Conservation (phyloP, 2,329 filamentous ascomycete genomes). For the Rutstroemia sp. region DNA sequence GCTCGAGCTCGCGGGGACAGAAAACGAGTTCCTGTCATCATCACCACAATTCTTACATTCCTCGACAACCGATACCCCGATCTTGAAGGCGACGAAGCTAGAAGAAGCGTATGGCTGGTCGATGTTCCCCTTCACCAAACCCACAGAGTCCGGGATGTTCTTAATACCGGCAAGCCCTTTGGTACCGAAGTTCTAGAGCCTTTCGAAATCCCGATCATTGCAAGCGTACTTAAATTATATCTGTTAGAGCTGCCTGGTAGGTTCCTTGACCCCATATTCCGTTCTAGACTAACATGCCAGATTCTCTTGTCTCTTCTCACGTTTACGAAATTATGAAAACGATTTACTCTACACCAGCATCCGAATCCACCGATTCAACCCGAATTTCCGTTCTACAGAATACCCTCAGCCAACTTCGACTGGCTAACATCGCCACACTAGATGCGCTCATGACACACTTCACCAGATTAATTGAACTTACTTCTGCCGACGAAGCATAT, state of each 20-base stretch:
- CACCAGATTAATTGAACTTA: constrained; percentile 90
- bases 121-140: constrained; percentile 82
- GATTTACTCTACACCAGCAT: constrained; percentile 78
- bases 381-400: constrained; percentile 90
- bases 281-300: constrained; percentile 39
- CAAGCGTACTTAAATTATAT: constrained; percentile 88
- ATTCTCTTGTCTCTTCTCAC: constrained; percentile 96
- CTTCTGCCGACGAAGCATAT: constrained; percentile 88
- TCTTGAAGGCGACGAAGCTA: constrained; percentile 89
- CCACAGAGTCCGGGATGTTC: constrained; percentile 71
- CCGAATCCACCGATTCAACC: constrained; percentile 68
- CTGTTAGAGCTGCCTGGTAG: constrained; percentile 87
- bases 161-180: constrained; percentile 84
- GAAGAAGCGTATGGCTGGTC: constrained; percentile 87
- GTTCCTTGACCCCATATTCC: constrained; percentile 30
- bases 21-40: constrained; percentile 87
- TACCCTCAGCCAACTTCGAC: constrained; percentile 85
- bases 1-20: constrained; percentile 86
- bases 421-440: constrained; percentile 97
- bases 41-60: constrained; percentile 90
- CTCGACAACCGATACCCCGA: constrained; percentile 96
- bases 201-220: constrained; percentile 91
- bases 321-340: constrained; percentile 99
- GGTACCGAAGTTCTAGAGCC: constrained; percentile 70
- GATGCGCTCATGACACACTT: constrained; percentile 98